Evolutionary conservation across 768 basidiomycete genomes (phyloP).

Genomic region (Boletus subcaerulescens): DNA sequence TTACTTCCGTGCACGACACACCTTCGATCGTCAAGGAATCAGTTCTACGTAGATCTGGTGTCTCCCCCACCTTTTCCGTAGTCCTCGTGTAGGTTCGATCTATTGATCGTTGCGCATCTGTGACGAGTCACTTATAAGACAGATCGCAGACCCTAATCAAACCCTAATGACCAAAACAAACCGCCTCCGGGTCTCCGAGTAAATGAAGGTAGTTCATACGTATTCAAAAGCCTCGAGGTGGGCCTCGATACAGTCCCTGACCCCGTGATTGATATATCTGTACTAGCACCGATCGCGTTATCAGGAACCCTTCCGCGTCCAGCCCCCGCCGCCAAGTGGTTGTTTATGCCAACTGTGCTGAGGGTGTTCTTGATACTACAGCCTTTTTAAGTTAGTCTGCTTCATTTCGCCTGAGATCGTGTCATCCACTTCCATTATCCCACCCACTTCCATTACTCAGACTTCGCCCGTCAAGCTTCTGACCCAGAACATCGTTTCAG

Average conservation of each 20-base stretch:
- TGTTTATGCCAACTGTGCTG: background rate
- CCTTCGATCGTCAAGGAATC: background rate
- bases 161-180: background rate
- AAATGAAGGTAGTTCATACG: background rate
- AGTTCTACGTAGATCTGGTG: background rate
- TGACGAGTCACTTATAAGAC: too few species aligned
- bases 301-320: background rate
- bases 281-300: background rate
- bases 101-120: background rate
- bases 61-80: too few species aligned
- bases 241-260: background rate
- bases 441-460: constrained; percentile 2
- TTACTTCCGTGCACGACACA: background rate
- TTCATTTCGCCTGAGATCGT: background rate
- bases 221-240: background rate
- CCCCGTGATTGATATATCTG: background rate
- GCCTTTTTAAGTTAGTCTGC: background rate
- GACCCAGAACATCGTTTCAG: background rate
- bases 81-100: background rate
- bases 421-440: background rate
- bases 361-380: background rate
- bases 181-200: background rate
- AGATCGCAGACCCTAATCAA: background rate
- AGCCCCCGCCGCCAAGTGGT: background rate
- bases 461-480: background rate